Percentiles rank a stretch among this genome's conserved stretches.
Conservation (phyloP, 345 rosid species). For the Pugionium dolabratum region DNA sequence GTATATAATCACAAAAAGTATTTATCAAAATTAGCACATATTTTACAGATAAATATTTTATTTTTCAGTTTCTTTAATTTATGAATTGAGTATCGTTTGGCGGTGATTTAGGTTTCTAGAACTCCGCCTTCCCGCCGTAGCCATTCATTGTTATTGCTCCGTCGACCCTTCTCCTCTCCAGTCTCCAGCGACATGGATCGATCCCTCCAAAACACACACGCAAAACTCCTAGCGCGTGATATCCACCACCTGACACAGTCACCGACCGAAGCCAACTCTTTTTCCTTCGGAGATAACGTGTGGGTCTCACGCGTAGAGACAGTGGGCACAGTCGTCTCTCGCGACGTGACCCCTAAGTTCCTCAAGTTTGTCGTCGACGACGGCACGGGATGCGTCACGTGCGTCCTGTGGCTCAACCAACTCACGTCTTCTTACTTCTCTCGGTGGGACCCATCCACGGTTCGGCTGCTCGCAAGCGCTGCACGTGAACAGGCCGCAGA, state of each 20-base stretch:
- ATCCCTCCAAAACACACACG: constrained; percentile 52
- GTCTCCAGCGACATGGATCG: constrained; percentile 40
- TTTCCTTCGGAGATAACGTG: constrained; percentile 45
- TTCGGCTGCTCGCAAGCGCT: constrained; percentile 49
- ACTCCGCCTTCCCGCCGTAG: neutral
- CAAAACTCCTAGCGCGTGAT: constrained; percentile 56
- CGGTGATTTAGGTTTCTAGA: neutral
- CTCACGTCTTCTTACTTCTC: constrained; percentile 57
- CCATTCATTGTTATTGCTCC: neutral
- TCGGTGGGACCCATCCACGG: constrained; percentile 45
- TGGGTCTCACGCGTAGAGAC: constrained; percentile 62
- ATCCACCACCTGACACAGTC: constrained; percentile 49
- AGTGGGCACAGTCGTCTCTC: constrained; percentile 56
- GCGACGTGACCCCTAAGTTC: constrained; percentile 59
- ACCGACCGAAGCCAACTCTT: constrained; percentile 40
- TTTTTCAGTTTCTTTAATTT: neutral
- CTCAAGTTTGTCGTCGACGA: constrained; percentile 67
- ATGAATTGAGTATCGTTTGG: neutral
- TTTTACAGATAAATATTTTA: neutral
- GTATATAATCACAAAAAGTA: neutral
- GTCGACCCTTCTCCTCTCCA: neutral
- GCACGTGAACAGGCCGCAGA: constrained; percentile 51
- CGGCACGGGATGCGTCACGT: constrained; percentile 65
- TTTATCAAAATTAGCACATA: neutral
- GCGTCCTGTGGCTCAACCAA: constrained; percentile 88